phyloP scores from a whole-genome alignment of 805 yeast species.

The Jamesozyma hellenica region DNA sequence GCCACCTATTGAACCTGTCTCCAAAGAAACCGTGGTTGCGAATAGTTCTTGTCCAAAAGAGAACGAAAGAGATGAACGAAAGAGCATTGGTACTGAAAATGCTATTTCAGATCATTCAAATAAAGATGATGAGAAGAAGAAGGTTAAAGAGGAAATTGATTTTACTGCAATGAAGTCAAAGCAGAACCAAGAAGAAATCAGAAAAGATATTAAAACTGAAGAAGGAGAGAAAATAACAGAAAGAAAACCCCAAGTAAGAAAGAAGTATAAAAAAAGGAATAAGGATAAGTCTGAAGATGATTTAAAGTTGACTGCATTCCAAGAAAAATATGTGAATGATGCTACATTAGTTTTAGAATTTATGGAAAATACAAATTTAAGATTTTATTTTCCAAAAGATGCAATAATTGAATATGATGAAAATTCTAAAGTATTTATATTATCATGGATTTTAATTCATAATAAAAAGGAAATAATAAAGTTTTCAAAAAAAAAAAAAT shows the following conservation, averaged over 20 bases:
- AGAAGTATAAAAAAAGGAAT: background rate
- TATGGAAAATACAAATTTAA: constrained; percentile 62
- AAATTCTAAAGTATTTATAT: constrained; percentile 18
- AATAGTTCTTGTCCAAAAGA: background rate
- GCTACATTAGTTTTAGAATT: constrained; percentile 81
- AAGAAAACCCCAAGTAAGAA: background rate
- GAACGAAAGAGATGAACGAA: background rate
- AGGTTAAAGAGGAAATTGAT: background rate
- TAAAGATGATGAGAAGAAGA: background rate
- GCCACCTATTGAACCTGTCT: too few species aligned
- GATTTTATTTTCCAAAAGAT: constrained; percentile 68
- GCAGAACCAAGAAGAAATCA: background rate
- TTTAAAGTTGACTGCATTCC: constrained; percentile 56
- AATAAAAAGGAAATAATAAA: constrained; percentile 22
- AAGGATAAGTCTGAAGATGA: constrained; percentile 33
- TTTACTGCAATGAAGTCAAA: background rate
- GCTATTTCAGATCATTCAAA: too few species aligned
- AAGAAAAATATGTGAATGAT: constrained; percentile 54
- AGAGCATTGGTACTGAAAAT: background rate
- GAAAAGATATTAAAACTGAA: constrained; percentile 1
- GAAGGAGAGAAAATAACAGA: background rate
- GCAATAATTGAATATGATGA: constrained; percentile 51
- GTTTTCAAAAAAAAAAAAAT: constrained; percentile 15
- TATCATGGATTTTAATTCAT: constrained; percentile 30
- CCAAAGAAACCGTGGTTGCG: background rate